Evolutionary conservation across 768 basidiomycete species (phyloP).

Genomic region (Gautieria morchelliformis): DNA sequence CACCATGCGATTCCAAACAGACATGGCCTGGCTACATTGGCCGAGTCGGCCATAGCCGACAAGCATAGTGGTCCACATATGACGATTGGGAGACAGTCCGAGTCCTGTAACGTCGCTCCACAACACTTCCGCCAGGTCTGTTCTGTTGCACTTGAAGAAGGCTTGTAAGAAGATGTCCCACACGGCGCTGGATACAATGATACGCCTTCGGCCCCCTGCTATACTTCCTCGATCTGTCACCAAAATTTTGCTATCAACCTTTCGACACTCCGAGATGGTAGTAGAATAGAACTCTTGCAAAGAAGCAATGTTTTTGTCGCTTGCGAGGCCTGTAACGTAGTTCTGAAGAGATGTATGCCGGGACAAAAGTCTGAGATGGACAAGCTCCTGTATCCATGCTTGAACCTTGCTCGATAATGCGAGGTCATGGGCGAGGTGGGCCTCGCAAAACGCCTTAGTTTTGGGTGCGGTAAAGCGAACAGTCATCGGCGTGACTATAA

Average conservation of each 20-base stretch:
- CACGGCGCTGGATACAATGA: slow-evolving; percentile 43
- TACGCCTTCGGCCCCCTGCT: slow-evolving; percentile 10
- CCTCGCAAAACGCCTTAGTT: slow-evolving; percentile 30
- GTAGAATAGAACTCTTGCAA: slow-evolving; percentile 36
- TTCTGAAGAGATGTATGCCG: slow-evolving; percentile 39
- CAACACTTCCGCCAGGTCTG: slow-evolving; percentile 48
- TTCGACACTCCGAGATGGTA: slow-evolving; percentile 42
- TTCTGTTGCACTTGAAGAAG: slow-evolving; percentile 46
- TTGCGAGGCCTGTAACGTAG: slow-evolving; percentile 39
- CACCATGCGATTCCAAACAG: slow-evolving; percentile 57
- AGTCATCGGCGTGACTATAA: slow-evolving; percentile 28
- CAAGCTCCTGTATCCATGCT: slow-evolving; percentile 38
- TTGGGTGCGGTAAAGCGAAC: slow-evolving; percentile 27
- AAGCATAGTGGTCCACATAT: slow-evolving; percentile 66
- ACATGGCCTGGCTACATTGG: slow-evolving; percentile 42
- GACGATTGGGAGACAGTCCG: slow-evolving; percentile 40
- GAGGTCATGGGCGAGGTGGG: slow-evolving; percentile 23
- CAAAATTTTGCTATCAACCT: slow-evolving; percentile 42
- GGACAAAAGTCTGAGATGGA: slow-evolving; percentile 40
- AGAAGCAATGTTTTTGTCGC: slow-evolving; percentile 11
- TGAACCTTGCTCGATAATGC: slow-evolving; percentile 32
- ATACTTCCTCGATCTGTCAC: neutral
- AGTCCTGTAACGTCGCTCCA: slow-evolving; percentile 58
- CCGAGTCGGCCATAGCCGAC: slow-evolving; percentile 45
- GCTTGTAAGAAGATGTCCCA: slow-evolving; percentile 62